Percentiles rank a stretch among this genome's conserved stretches.
Evolutionary conservation across 345 rosid genomes (phyloP).

Genomic region (Theobroma cacao): DNA sequence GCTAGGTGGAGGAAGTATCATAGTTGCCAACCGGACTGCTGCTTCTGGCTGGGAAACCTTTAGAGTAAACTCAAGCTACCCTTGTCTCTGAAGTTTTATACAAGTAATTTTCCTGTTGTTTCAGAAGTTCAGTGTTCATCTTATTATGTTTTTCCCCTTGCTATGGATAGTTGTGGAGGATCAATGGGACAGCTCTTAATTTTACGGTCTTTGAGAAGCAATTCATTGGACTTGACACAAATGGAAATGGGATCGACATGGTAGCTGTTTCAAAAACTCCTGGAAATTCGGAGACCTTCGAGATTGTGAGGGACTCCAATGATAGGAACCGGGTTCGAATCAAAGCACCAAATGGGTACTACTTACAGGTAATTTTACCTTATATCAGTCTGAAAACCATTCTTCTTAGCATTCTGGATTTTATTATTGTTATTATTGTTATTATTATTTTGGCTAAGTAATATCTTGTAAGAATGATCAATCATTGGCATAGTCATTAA

Average conservation of each 20-base stretch:
- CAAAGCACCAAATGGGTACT: constrained; percentile 50
- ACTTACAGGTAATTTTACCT: constrained; percentile 37
- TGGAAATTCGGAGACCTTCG: constrained; percentile 32
- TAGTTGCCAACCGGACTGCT: constrained; percentile 48
- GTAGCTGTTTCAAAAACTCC: constrained; percentile 35
- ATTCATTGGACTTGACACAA: constrained; percentile 39
- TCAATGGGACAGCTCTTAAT: constrained; percentile 38
- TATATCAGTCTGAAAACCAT: background rate
- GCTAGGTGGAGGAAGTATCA: constrained; percentile 48
- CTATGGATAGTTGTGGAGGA: constrained; percentile 51
- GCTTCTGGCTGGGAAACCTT: constrained; percentile 69
- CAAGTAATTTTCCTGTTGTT: background rate
- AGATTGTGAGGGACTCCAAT: constrained; percentile 35
- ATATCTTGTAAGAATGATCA: background rate
- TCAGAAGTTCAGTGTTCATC: background rate
- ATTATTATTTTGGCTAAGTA: background rate
- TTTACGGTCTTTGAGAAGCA: constrained; percentile 48
- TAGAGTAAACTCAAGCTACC: constrained; percentile 22
- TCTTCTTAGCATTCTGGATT: background rate
- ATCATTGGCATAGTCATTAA: background rate
- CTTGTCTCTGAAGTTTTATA: background rate
- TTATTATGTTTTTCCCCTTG: background rate
- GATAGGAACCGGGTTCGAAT: constrained; percentile 42
- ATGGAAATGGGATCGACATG: constrained; percentile 29
- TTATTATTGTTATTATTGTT: no score